phyloP scores from a whole-genome alignment of 2,329 filamentous ascomycete genomes.

The Colletotrichum agaves region DNA sequence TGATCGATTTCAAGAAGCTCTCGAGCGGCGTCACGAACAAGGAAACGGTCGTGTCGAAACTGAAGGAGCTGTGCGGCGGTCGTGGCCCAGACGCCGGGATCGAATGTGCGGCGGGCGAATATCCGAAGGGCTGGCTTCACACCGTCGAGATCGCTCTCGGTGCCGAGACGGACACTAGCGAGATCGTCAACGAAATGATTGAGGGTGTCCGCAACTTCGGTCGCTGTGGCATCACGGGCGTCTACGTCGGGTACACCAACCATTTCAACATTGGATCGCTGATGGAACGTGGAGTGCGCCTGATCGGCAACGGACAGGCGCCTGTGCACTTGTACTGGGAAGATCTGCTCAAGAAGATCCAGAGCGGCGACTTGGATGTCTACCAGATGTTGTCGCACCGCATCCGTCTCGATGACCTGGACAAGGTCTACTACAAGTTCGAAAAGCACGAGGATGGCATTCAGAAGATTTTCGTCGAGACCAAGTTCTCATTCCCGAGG shows the following conservation, averaged over 20 bases:
- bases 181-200: slow-evolving; percentile 84
- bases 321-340: slow-evolving; percentile 90
- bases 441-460: slow-evolving; percentile 72
- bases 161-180: slow-evolving; percentile 85
- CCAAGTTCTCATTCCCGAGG: slow-evolving; percentile 63
- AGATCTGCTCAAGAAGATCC: slow-evolving; percentile 75
- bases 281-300: slow-evolving; percentile 87
- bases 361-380: slow-evolving; percentile 76
- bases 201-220: slow-evolving; percentile 78
- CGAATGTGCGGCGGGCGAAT: slow-evolving; percentile 73
- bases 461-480: slow-evolving; percentile 82
- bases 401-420: slow-evolving; percentile 77
- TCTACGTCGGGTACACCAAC: slow-evolving; percentile 75
- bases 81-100: slow-evolving; percentile 80
- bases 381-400: slow-evolving; percentile 85
- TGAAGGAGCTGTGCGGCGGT: slow-evolving; percentile 79
- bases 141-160: slow-evolving; percentile 70
- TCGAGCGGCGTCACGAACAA: slow-evolving; percentile 66
- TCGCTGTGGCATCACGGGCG: slow-evolving; percentile 80
- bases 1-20: slow-evolving; percentile 73
- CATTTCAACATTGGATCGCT: slow-evolving; percentile 86
- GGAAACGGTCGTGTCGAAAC: slow-evolving; percentile 72
- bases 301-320: slow-evolving; percentile 74
- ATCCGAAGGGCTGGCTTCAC: slow-evolving; percentile 70
- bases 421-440: slow-evolving; percentile 72